Base-by-base conservation (phyloP, 75 land plant species). In the Picea sitchensis region DNA sequence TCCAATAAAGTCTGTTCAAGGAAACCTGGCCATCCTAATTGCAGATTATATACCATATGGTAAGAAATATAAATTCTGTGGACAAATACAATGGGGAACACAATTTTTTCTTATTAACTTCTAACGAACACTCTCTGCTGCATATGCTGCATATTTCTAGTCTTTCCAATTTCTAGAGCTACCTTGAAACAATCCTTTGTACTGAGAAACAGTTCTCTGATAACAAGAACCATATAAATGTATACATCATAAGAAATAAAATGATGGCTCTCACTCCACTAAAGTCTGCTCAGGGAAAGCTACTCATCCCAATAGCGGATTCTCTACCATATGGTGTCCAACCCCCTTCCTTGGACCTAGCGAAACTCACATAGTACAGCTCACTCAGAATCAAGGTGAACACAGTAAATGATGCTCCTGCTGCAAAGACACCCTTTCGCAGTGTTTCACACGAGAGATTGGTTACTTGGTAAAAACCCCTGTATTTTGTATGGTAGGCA, bases 361-460 rank as follows among this genome's bases (percentile, higher is more conserved):
- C 79, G 82, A 93, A 88, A 83, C 90, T 86, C 85, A 95, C 80
- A 86, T 95, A 95, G 80, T 90, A 97, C 44, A 89, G 83, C 31
- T 91, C 87, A 75, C 91, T 95, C 73, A 95, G 92, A 61, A 92
- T 73, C 90, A 93, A 86, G 15, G 89, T 92, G 58, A 90, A 88
- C 69, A 97, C 87, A 58, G 90, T 91, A 82, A 97, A 95, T 14
- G 92, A 87, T 14, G 98, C 92, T 21, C 91, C 99, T 21, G 96
- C 92, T 59, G 88, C 89, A 73, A 97, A 97, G 5, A 95, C 83
- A 1, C 95, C 98, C 79, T 97, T 97, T 64, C 94, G 68, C 76
- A 97, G 58, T 14, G 92, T 65, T 31, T 87, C 90, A 76, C 99
- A 96, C 2, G 92, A 87, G 65, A 86, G 75, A 69, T 91, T 85